These are phyloP conservation scores for Salix arbutifolia DNA, from an alignment of 345 rosid species.

Conservation along the genomic window DNA sequence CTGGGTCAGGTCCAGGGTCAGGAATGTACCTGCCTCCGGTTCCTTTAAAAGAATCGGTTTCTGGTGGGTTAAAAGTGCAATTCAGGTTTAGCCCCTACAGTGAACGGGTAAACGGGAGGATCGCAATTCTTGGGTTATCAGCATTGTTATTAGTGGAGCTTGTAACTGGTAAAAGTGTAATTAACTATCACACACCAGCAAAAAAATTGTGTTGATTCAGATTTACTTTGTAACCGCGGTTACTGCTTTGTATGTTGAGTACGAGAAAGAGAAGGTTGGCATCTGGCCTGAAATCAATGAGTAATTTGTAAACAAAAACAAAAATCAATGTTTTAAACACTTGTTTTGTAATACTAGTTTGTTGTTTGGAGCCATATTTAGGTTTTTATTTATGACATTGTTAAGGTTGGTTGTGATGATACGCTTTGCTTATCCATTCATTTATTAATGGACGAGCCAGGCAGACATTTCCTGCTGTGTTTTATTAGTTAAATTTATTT, in stretches of 20 bases:
- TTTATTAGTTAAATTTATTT: too few species aligned
- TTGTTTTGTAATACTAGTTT: too few species aligned
- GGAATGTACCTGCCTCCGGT: conserved; percentile 70
- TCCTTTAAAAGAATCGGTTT: conserved; percentile 55
- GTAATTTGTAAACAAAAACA: neutral
- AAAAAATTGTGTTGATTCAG: conserved; percentile 63
- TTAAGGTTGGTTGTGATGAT: too few species aligned
- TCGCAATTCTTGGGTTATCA: conserved; percentile 60
- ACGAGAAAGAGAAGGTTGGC: conserved; percentile 71
- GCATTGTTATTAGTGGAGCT: conserved; percentile 84
- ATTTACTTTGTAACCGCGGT: conserved; percentile 69
- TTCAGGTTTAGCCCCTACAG: conserved; percentile 73
- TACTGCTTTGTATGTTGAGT: conserved; percentile 54
- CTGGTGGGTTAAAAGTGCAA: conserved; percentile 71
- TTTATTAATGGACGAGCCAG: too few species aligned
- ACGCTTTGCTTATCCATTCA: too few species aligned
- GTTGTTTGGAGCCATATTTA: neutral
- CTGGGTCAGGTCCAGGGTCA: conserved; percentile 29
- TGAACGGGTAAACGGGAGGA: conserved; percentile 67
- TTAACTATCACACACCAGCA: conserved; percentile 73
- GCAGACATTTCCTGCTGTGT: too few species aligned
- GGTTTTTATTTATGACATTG: too few species aligned
- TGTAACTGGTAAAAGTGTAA: conserved; percentile 80
- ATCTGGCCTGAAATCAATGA: conserved; percentile 53
- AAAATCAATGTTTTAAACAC: neutral